Evolutionary conservation across 495 filamentous ascomycete species (phyloP), one percentile per base, ranked within the genome.

Genomic region (Podospora bellae-mahoneyi): DNA sequence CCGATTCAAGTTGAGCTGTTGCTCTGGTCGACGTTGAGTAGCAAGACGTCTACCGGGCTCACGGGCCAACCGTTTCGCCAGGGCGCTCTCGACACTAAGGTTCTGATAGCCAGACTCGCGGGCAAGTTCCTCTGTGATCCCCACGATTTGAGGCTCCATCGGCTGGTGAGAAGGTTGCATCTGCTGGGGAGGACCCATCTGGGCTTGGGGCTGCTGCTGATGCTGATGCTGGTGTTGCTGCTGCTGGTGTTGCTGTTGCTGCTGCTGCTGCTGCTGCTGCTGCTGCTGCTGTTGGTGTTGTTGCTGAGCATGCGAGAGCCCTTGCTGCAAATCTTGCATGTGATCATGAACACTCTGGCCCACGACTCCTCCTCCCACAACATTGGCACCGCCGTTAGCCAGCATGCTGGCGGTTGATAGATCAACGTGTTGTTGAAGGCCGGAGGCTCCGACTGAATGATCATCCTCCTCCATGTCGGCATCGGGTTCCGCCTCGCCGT

Each of bases 21-120:
- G 82, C 54, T 82, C 81, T 3, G 79, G 78, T 20, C 81, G 78
- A 13, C 82, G 80, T 70, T 83, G 82, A 30, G 77, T 72, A 9
- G 81, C 81, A 39, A 77, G 76, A 2, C 82, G 80, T 69, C 80
- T 74, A 61, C 80, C 82, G 0, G 79, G 76, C 62, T 83, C 80
- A 56, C 76, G 66, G 2, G 82, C 77, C 10, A 84, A 67, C 15
- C 81, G 73, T 75, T 83, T 83, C 5, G 80, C 81, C 1, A 84
- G 71, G 0, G 81, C 79, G 69, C 82, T 84, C 70, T 84, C 81
- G 27, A 83, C 72, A 18, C 76, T 74, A 7, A 84, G 73, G n/a
- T 75, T 68, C 9, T 44, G 28, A 59, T 83, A 82, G 16, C 81
- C 81, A 1, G 78, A 81, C 28, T 80, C 75, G 2, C 69, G 72